Evolutionary conservation across 2,329 filamentous ascomycete genomes (phyloP), one percentile per base, ranked within the genome.

Genomic region (Fusarium pseudonygamai): DNA sequence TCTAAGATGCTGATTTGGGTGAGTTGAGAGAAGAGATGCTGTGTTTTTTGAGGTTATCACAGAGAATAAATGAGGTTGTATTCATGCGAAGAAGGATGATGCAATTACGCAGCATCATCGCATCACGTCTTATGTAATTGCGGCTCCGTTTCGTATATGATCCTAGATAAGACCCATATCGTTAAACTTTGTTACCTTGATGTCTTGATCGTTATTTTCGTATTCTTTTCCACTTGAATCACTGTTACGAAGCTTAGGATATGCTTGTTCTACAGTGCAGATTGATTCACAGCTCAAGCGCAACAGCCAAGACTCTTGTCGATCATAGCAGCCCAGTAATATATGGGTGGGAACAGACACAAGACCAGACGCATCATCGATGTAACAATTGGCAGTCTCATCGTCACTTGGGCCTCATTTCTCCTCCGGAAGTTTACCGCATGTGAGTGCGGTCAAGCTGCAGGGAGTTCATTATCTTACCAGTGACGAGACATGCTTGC

Each of bases 101-200:
- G 60, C 34, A 67, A 74, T 72, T 43, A 45, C 43, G 64, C 43
- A 66, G 46, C 39, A 50, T 50, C 55, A 67, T 58, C 40, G 28
- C 46, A 71, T 58, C 53, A 39, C 36, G 52, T 53, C 64, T 74
- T 75, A 74, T 70, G 69, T 75, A 72, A 72, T 62, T 57, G 50
- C 45, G 34, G 37, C 14, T 50, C 36, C 49, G 26, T 43, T 24
- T 55, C 40, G n/a, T 55, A 55, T 62, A 43, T 34, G 32, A 40
- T 36, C 40, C 30, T 26, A 49, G 45, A 67, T 22, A 65, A 56
- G 47, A 37, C 45, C 39, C 46, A 49, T 55, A 11, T 26, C 32
- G 24, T 45, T 22, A 26, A 56, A 16, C 37, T 15, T 59, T 37
- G 14, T 39, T 6, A 34, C 26, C 6, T 40, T 55, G 24, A 46